These are phyloP conservation scores for Solioccasus polychromus DNA, from an alignment of 768 basidiomycete genomes.

Conservation along the genomic window DNA sequence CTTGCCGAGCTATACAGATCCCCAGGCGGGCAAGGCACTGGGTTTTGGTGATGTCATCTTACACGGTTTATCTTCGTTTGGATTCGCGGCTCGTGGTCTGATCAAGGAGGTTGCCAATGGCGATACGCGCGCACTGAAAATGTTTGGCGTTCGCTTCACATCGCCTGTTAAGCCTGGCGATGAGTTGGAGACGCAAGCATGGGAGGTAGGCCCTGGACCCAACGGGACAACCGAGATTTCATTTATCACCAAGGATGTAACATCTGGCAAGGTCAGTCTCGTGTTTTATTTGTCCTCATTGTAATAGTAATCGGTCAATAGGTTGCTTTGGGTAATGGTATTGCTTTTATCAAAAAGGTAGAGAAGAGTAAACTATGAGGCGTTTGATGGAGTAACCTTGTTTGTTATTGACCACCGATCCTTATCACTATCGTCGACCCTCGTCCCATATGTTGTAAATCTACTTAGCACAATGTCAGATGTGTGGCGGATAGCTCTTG, in stretches of 20 bases:
- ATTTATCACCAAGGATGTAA: constrained; percentile 60
- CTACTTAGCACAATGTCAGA: background rate
- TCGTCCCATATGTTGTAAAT: background rate
- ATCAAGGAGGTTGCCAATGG: constrained; percentile 60
- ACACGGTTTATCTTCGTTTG: constrained; percentile 80
- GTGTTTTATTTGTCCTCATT: background rate
- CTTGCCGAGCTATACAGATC: constrained; percentile 45
- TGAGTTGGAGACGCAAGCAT: constrained; percentile 70
- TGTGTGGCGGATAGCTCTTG: background rate
- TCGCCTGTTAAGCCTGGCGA: constrained; percentile 84
- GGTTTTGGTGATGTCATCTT: constrained; percentile 86
- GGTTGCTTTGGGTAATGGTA: constrained; percentile 57
- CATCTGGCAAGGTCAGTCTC: constrained; percentile 51
- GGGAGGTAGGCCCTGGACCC: constrained; percentile 71
- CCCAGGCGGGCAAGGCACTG: constrained; percentile 61
- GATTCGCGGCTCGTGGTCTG: constrained; percentile 77
- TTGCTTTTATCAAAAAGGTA: constrained; percentile 59
- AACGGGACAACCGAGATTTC: constrained; percentile 56
- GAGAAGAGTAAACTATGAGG: constrained; percentile 43
- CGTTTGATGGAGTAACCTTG: background rate
- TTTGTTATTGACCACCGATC: background rate
- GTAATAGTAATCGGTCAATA: constrained; percentile 15
- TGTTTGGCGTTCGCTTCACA: constrained; percentile 76
- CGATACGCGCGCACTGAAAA: constrained; percentile 58
- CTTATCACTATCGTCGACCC: background rate